phyloP scores from a whole-genome alignment of 1,284 basidiomycete species.

The Rhizoctonia solani region DNA sequence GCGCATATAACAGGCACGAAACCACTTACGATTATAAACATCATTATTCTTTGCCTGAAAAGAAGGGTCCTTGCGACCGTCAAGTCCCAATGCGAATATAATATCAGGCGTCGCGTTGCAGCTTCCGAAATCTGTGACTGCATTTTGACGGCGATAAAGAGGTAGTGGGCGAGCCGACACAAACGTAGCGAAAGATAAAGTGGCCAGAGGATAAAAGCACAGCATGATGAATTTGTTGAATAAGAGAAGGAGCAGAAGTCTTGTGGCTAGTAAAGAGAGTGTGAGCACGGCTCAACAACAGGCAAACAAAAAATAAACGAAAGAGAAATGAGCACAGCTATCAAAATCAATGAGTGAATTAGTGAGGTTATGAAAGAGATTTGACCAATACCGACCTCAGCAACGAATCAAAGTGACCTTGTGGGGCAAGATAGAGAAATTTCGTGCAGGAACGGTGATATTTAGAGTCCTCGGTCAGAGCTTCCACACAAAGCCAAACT shows the following conservation, averaged over 20 bases:
- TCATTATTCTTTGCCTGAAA: slow-evolving; percentile 39
- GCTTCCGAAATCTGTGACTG: slow-evolving; percentile 35
- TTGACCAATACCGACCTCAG: not conserved
- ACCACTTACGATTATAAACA: slow-evolving; percentile 36
- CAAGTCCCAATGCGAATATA: slow-evolving; percentile 39
- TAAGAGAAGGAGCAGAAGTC: not conserved
- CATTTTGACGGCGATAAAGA: slow-evolving; percentile 28
- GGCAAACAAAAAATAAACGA: slow-evolving; percentile 19
- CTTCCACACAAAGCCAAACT: not conserved
- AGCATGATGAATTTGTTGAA: slow-evolving; percentile 12
- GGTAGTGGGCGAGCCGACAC: slow-evolving; percentile 8
- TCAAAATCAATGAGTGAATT: not conserved
- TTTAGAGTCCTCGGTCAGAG: not conserved
- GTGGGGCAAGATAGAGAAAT: slow-evolving; percentile 10
- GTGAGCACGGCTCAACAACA: slow-evolving; percentile 29
- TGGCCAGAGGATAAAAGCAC: slow-evolving; percentile 5
- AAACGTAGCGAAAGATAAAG: slow-evolving; percentile 8
- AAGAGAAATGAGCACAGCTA: slow-evolving; percentile 26
- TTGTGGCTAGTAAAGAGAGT: not conserved
- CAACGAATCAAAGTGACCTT: slow-evolving; percentile 9
- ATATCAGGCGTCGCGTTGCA: slow-evolving; percentile 39
- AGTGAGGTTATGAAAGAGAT: not conserved
- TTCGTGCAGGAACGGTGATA: not conserved
- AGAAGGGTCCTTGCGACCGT: slow-evolving; percentile 40
- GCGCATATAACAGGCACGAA: not conserved